Base-by-base conservation (phyloP, 768 basidiomycete genomes). In the Suillus decipiens region DNA sequence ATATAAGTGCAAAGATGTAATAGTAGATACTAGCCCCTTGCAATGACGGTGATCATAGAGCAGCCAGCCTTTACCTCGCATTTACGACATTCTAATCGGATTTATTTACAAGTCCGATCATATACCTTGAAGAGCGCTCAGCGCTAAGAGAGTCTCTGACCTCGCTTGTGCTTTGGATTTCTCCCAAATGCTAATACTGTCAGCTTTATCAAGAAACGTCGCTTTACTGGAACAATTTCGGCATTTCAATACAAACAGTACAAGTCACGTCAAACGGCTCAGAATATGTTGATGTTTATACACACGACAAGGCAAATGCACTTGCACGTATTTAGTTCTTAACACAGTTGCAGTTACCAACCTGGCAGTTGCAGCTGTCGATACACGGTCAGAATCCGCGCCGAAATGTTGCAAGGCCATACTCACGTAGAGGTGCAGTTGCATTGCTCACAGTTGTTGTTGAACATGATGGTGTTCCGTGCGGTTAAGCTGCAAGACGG, bases 351-450 rank as follows among this genome's bases (percentile, higher is more conserved):
- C 62, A 63, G 57, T 34, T 60, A 31, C 62, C 62, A 22, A n/a
- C 36, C 45, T 34, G 37, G 62, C 58, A 63, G 48, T 31, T 45
- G 62, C 62, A 63, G 22, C 62, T 63, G 4, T 48, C 34, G 33
- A 14, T 17, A 19, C 17, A 33, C 11, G 19, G 31, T 53, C 50
- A 53, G 17, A 53, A 34, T 12, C 33, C 5, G 7, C 22, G 2
- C 17, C 19, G n/a, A 34, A 39, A 19, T 24, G n/a, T 33, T 3
- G 15, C 17, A 36, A n/a, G 37, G 12, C 17, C 19, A 31, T 5
- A 60, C 62, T 63, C 10, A 63, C 62, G 37, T 24, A 14, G 62
- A 39, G 59, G 24, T 51, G 45, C 42, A 39, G 59, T 59, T 60
- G 31, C 47, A 45, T 51, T 48, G 19, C 28, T 60, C 48, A n/a